Evolutionary conservation across 768 basidiomycete species (phyloP), one percentile per base, ranked within the genome.

Genomic region (Trichaptum fuscoviolaceum): DNA sequence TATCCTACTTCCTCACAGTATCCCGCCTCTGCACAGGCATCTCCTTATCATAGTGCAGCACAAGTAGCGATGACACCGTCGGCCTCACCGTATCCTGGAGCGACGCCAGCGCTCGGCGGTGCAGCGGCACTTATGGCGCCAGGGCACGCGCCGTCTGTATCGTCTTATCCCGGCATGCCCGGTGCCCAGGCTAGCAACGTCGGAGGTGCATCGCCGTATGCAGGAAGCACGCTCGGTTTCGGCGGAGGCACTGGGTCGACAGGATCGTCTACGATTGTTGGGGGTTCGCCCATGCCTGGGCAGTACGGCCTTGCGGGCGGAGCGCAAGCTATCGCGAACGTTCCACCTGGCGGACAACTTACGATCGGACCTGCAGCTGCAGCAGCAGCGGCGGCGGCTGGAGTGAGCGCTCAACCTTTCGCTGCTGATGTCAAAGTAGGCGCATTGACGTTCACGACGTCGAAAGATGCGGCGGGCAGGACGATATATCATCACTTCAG

Each of bases 391-490:
- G 24, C 30, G 59, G 59, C 59, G 5, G 59, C 25, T 61, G 59
- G 59, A 25, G 42, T 52, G 42, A 15, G 15, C 20, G 17, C 59
- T 61, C 59, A 61, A 69, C 76, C 68, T 72, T 78, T 63, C 57
- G 71, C 77, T 20, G 71, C 77, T 0, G 82, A 85, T 74, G 86
- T 91, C 65, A 77, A 80, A 36, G 83, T 89, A 35, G 90, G 90
- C n/a, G 77, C 89, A 42, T 81, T 89, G 71, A 91, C 89, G 24
- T 92, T 91, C 69, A 90, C 90, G 0, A 90, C 89, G 12, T 82
- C 86, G 1, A 82, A 79, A 0, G 81, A 81, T 2, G 78, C 84
- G 42, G 87, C 92, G 77, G 91, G 91, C 20, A 79, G 82, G 68
- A 65, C 84, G 34, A 73, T 82, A 64, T 93, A 93, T 73, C 88